Base-by-base conservation (phyloP, 495 filamentous ascomycete genomes). In the Lentithecium fluviatile region DNA sequence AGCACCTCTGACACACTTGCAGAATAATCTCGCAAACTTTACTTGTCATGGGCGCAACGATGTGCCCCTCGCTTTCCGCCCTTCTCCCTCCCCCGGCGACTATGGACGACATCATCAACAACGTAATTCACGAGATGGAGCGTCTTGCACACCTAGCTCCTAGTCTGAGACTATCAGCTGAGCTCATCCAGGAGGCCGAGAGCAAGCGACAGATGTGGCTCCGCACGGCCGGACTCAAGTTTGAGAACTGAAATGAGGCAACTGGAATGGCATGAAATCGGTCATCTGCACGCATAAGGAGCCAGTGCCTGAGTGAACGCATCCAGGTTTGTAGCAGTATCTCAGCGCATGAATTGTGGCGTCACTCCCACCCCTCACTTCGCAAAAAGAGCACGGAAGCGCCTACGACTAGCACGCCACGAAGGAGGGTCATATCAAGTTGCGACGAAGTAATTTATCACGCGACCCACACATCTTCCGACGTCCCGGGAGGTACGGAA, bases 131-230 rank as follows among this genome's bases (percentile, higher is more conserved):
- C 64, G 88, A 91, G 70, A 83, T 90, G 17, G 85, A 87, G 68
- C 78, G 83, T 57, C 87, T 88, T 72, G 80, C 85, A 2, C 82
- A 88, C 65, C 78, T 92, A 36, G 88, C 88, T 8, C 89, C 88
- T 38, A 90, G 87, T 66, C 73, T 91, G 20, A 81, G 79, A 65
- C 74, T 90, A 36, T 85, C 84, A 45, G 84, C 85, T 45, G 88
- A 91, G 67, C 90, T 91, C 51, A 82, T 92, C 62, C 82, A 88
- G 52, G 88, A 91, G 64, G 88, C 88, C 12, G 88, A 91, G 71
- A 79, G 83, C 67, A 79, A 87, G 56, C 76, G 88, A 52, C 83
- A 79, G 55, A 65, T 71, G 52, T 72, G 74, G 40, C 66, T 76
- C n/a, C 69, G 71, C 6, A 71, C 65, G 26, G 58, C 65, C 17